Conservation (phyloP, 306 rosid genomes). For the Gleditsia sinensis region DNA sequence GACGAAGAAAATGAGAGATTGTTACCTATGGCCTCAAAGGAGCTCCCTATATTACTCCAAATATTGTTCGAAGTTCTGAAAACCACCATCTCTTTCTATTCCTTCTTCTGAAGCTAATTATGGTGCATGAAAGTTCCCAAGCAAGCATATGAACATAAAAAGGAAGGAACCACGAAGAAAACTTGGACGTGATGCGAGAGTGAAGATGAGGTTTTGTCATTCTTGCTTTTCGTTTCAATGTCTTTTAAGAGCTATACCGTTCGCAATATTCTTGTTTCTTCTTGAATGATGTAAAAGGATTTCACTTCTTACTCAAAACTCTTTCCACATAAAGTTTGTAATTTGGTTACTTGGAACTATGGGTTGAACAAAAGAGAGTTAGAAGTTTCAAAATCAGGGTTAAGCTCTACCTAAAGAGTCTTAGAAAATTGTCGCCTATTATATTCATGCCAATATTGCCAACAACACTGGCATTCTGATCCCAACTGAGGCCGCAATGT, state of each 20-base stretch:
- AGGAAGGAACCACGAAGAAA: not conserved
- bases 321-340: not conserved
- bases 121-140: not conserved
- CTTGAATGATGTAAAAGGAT: not conserved
- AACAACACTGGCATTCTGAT: too few species aligned
- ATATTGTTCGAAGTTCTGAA: not conserved
- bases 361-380: too few species aligned
- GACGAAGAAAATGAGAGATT: not conserved
- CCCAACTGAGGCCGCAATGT: too few species aligned
- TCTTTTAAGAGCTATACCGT: too few species aligned
- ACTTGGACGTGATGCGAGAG: not conserved
- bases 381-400: too few species aligned
- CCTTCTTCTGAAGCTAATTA: not conserved
- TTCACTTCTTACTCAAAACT: not conserved
- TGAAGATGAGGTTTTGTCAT: not conserved
- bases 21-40: not conserved
- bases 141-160: not conserved
- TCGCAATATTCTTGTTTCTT: not conserved
- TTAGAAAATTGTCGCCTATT: too few species aligned
- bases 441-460: too few species aligned
- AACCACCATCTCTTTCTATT: not conserved
- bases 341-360: not conserved
- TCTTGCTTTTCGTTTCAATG: too few species aligned
- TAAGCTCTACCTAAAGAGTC: too few species aligned
- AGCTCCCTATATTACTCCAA: slow-evolving; percentile 34